Evolutionary conservation across 1,284 basidiomycete genomes (phyloP).

Genomic region (Ceraceosorus guamensis): DNA sequence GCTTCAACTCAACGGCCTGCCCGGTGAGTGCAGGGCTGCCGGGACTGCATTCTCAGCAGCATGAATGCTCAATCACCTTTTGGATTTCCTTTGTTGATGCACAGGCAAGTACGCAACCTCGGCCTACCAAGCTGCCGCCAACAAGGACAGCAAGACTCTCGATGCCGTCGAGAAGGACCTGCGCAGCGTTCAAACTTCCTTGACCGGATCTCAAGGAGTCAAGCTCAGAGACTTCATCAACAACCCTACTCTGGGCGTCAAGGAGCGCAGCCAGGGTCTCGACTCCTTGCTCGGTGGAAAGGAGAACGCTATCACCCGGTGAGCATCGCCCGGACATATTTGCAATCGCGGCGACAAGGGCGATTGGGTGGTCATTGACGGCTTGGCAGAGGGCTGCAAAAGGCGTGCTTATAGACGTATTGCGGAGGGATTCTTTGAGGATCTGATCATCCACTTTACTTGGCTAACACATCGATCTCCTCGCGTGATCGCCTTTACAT

Average conservation of each 20-base stretch:
- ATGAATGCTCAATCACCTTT: neutral
- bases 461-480: neutral
- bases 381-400: no score
- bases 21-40: conserved; percentile 22
- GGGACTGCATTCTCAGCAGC: neutral
- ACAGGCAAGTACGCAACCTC: conserved; percentile 91
- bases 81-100: neutral
- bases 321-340: conserved; percentile 8
- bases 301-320: conserved; percentile 44
- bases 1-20: conserved; percentile 36
- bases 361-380: no score
- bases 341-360: no score
- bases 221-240: conserved; percentile 65
- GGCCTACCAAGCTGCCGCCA: conserved; percentile 80
- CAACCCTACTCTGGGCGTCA: conserved; percentile 79
- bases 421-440: no score
- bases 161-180: conserved; percentile 60
- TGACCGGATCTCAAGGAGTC: conserved; percentile 48
- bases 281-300: conserved; percentile 56
- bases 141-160: conserved; percentile 55
- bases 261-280: conserved; percentile 68
- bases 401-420: no score
- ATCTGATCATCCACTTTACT: neutral
- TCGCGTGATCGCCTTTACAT: neutral
- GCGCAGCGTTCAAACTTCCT: conserved; percentile 48